These are phyloP conservation scores for Ophiostoma australiae DNA, from an alignment of 2,329 filamentous ascomycete species.

Conservation along the genomic window DNA sequence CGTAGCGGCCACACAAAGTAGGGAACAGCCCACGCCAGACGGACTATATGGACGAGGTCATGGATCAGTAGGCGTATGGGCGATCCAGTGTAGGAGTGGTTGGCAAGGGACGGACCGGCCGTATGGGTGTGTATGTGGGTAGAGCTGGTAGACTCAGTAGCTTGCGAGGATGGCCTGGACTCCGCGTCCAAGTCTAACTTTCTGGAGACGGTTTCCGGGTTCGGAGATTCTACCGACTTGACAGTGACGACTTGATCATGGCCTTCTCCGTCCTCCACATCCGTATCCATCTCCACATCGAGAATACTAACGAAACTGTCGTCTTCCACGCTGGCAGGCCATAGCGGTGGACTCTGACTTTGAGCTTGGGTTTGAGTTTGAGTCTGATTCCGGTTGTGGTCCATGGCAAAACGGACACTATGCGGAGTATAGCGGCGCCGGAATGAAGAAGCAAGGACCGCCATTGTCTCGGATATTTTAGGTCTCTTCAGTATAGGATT, in stretches of 20 bases:
- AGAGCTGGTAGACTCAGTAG: neutral
- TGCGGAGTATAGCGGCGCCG: conserved; percentile 15
- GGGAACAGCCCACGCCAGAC: conserved; percentile 52
- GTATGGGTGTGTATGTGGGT: neutral
- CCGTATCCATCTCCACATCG: neutral
- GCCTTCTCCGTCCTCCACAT: neutral
- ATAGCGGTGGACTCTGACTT: neutral
- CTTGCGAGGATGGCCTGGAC: neutral
- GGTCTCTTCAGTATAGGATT: neutral
- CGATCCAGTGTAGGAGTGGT: conserved; percentile 49
- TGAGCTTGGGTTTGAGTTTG: neutral
- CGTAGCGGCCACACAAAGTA: conserved; percentile 59
- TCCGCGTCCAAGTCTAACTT: neutral
- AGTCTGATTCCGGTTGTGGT: neutral
- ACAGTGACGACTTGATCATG: neutral
- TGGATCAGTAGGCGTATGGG: conserved; percentile 48
- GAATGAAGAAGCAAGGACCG: conserved; percentile 13
- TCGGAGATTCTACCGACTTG: conserved; percentile 3
- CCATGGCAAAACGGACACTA: neutral
- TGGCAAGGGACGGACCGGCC: neutral
- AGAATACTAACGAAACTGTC: neutral
- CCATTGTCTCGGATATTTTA: neutral
- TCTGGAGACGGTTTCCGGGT: no score
- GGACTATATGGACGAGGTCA: conserved; percentile 54
- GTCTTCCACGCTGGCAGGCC: neutral